Percentiles rank a stretch among this genome's conserved stretches.
phyloP scores from a whole-genome alignment of 2,329 filamentous ascomycete genomes.

The Aspergillus sp. region DNA sequence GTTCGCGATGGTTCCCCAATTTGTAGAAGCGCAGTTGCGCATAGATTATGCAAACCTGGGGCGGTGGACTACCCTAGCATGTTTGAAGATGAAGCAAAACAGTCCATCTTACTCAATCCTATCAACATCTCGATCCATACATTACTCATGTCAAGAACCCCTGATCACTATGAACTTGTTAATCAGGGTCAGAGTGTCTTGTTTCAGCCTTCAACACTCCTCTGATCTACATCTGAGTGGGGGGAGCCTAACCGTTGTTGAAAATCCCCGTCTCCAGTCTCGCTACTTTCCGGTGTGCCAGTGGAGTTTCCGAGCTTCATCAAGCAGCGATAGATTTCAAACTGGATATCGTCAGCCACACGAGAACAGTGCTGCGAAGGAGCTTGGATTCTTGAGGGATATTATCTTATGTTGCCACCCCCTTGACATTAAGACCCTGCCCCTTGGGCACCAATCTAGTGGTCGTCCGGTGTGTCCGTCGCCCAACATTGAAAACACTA shows the following conservation, averaged over 20 bases:
- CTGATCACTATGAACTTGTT: background rate
- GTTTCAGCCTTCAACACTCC: background rate
- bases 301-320: background rate
- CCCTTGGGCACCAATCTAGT: conserved; percentile 9
- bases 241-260: background rate
- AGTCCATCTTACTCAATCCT: background rate
- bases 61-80: background rate
- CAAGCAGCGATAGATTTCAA: background rate
- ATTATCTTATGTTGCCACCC: background rate
- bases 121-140: background rate
- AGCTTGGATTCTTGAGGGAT: background rate
- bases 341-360: background rate
- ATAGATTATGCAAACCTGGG: background rate
- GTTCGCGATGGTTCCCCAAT: background rate
- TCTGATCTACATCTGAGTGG: background rate
- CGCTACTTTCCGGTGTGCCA: background rate
- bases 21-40: background rate
- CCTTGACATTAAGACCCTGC: background rate
- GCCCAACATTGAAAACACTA: conserved; percentile 10
- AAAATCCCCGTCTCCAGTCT: conserved; percentile 5
- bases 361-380: background rate
- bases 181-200: background rate
- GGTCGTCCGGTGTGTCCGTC: background rate
- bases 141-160: conserved; percentile 2
- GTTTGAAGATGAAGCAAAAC: background rate